Percentiles rank a stretch among this genome's conserved stretches.
Evolutionary conservation across 352 stramenopile species (phyloP).

Genomic region (Globisporangium alternatum): DNA sequence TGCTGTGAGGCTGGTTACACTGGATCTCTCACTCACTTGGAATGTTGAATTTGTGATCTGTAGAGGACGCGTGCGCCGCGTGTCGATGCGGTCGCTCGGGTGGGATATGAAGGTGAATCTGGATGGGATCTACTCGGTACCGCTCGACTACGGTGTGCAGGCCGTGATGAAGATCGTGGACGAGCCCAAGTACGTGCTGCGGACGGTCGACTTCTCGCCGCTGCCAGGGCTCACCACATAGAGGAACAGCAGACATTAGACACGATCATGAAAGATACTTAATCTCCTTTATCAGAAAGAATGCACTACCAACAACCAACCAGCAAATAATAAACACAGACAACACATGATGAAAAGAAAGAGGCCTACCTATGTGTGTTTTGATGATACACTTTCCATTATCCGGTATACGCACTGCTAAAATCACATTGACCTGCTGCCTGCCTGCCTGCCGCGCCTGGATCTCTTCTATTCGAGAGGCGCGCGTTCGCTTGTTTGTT

Average conservation of each 20-base stretch:
- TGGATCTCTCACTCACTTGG: neutral
- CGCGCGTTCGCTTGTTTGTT: neutral
- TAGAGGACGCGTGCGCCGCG: conserved; percentile 75
- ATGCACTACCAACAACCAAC: neutral
- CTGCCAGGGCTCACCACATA: neutral
- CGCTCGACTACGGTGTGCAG: conserved; percentile 87
- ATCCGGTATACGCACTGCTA: conserved; percentile 13
- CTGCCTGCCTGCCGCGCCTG: neutral
- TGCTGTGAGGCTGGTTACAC: neutral
- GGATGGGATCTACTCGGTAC: conserved; percentile 85
- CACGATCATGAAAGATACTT: neutral
- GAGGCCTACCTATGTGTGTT: too few species aligned
- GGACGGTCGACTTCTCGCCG: conserved; percentile 73
- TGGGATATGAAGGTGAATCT: conserved; percentile 91
- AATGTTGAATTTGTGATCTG: neutral
- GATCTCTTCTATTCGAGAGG: conserved; percentile 19
- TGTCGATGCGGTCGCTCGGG: conserved; percentile 85
- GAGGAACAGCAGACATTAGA: neutral
- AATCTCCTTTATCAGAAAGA: neutral
- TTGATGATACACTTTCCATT: conserved; percentile 13
- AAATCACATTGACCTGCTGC: conserved; percentile 13
- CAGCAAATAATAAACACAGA: neutral
- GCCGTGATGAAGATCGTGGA: conserved; percentile 88
- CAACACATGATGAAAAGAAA: neutral
- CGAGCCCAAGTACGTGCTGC: conserved; percentile 83